Base-by-base conservation (phyloP, 306 rosid species). In the Echinosophora koreensis region DNA sequence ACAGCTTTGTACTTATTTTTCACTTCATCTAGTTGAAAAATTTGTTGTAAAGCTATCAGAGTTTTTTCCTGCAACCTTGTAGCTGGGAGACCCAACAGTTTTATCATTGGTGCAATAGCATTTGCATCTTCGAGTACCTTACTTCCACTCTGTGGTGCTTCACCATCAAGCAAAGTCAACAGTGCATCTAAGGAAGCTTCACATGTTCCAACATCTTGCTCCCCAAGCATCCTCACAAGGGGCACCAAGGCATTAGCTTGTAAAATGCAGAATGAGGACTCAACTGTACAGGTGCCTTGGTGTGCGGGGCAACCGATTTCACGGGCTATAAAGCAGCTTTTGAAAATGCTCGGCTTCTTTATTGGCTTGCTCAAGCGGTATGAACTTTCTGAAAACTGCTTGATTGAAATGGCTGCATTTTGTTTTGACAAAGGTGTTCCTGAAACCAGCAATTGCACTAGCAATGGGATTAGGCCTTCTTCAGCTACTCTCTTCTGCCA, bases 341-440 rank as follows among this genome's bases (percentile, higher is more conserved):
- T 61, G 42, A 86, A 69, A 5, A 81, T 8, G 4, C 86, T 60
- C 1, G 42, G 64, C 69, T 79, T 86, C 85, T 88, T 86, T 34
- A 86, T 84, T 1, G 82, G 87, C 86, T 49, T 83, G 89, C 86
- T 86, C 71, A 90, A 80, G 81, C 27, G 28, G 16, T 54, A 52
- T 10, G 95, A 86, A 73, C 92, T 88, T 74, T 90, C 84, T 2
- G 95, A 90, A 70, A 90, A 79, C 85, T 88, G 95, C 70, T 81
- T 88, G 49, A 90, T 84, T 8, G 90, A 81, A 73, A 84, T 46
- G 60, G 95, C 92, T 38, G 95, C 83, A 17, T 80, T 78, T 78
- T 80, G 83, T 74, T 83, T 88, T 0, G 87, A 70, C 32, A 81
- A 38, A 52, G 88, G 49, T 56, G 92, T 80, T 79, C 90, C 95